phyloP scores from a whole-genome alignment of 257 asterid genomes.

The Solanum chiquidenum region DNA sequence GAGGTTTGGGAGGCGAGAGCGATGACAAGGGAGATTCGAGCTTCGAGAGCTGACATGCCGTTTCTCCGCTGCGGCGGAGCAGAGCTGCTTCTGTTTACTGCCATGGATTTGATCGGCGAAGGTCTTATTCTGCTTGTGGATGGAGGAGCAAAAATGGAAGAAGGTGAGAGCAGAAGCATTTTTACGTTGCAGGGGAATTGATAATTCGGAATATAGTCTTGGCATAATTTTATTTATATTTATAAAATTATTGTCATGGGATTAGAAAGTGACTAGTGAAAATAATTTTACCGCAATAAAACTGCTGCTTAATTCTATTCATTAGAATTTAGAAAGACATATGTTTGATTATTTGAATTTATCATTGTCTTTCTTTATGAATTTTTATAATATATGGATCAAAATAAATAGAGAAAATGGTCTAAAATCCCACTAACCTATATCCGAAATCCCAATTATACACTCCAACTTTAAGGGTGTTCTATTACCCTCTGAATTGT shows the following conservation, averaged over 20 bases:
- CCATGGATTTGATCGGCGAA: slow-evolving; percentile 18
- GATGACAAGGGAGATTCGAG: slow-evolving; percentile 57
- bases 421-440: too few relatives aligned
- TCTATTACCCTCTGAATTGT: too few relatives aligned
- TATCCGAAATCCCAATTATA: too few relatives aligned
- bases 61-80: slow-evolving; percentile 1
- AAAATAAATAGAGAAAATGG: not conserved
- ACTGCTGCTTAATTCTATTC: not conserved
- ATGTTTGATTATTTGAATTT: not conserved
- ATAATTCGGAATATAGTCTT: not conserved
- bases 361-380: not conserved
- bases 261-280: accelerated
- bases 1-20: slow-evolving; percentile 74
- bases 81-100: slow-evolving; percentile 10
- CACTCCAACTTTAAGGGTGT: too few relatives aligned
- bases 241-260: too few relatives aligned
- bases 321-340: not conserved
- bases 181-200: not conserved
- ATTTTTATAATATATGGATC: too few relatives aligned
- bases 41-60: slow-evolving; percentile 31
- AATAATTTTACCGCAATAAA: too few relatives aligned
- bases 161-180: not conserved
- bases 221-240: too few relatives aligned
- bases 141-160: not conserved
- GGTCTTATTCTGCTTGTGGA: not conserved